Evolutionary conservation across 2,329 filamentous ascomycete genomes (phyloP), one percentile per base, ranked within the genome.

Genomic region (Cercospora beticola): DNA sequence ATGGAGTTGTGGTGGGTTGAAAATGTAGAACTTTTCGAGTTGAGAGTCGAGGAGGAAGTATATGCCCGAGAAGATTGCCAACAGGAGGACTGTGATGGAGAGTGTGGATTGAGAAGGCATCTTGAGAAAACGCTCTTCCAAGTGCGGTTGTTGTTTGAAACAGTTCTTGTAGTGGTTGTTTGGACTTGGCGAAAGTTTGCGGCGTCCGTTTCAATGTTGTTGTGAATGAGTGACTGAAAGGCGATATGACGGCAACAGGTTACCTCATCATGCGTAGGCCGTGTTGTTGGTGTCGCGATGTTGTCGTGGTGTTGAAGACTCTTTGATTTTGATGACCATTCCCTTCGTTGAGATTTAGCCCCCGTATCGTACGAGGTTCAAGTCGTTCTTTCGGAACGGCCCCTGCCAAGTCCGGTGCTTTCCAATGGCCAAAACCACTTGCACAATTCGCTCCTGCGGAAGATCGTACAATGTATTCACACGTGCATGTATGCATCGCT

Each of bases 1-100:
- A 77, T 92, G 88, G 69, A 96, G 85, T 70, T 92, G 85, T 16
- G 84, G 83, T 1, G 86, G 86, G 64, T 89, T 82, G 81, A 96
- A 94, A 79, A 95, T 87, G 85, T 93, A 95, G 83, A 94, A 84
- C 64, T 77, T 80, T 58, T 74, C 70, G 14, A 76, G 71, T 31
- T 87, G 86, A 74, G 84, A 82, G 79, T 90, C 88, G 49, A 88
- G 78, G 68, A 85, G 74, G 79, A 86, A 86, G 74, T 85, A 81
- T 65, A 88, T 73, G 7, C 85, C 83, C 12, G 84, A 81, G 64
- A 90, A 77, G 70, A 88, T 75, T 65, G 84, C 87, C 66, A 87
- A 78, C 57, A 89, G 74, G 59, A 89, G 76, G 62, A 88, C 79
- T 58, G 88, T 73, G 64, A 88, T 74, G 61, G 84, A 85, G 70